Base-by-base conservation (phyloP, 202 grass and related monocot species). In the Carex sylvatica region DNA sequence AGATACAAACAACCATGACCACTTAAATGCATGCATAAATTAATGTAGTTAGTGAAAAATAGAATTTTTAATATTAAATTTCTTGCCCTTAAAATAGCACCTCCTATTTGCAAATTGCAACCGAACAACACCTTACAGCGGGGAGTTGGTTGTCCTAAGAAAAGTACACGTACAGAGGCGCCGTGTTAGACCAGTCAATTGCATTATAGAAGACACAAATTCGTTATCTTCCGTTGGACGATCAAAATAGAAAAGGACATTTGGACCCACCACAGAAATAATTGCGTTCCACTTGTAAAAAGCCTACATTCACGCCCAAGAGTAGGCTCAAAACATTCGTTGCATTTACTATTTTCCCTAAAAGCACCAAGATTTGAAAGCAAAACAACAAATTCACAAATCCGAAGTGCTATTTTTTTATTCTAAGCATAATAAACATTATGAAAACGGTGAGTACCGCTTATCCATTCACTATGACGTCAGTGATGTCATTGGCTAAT, bases 341-440 rank as follows among this genome's bases (percentile, higher is more conserved):
- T 38, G 53, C 74, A 59, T 51, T 74, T 4, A 40, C 7, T 42
- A 24, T 58, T 59, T 35, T 35, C 53, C 52, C 31, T 77, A 53
- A 35, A 59, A 19, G 28, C 26, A 35, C 3, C 53, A 4, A 59
- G 7, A 77, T 77, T 58, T 77, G 47, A 20, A 74, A 59, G 52
- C 53, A 77, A 58, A 77, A 77, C 1, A 76, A 76, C 30, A 38
- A 16, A 77, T 76, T 35, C 9, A 19, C 9, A 35, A 55, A 58
- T 77, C 74, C 74, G 13, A 20, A 26, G 42, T 33, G 13, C 36
- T 5, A 26, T 38, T 36, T 33, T 33, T 31, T 36, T 20, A 77
- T 59, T 38, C 12, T 18, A 77, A 58, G 52, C 74, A 59, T 77
- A 77, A 77, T 77, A 77, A 77, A 77, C 53, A 77, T 59, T 77